Evolutionary conservation across 345 rosid species (phyloP), one percentile per base, ranked within the genome.

Genomic region (Triadica sebifera): DNA sequence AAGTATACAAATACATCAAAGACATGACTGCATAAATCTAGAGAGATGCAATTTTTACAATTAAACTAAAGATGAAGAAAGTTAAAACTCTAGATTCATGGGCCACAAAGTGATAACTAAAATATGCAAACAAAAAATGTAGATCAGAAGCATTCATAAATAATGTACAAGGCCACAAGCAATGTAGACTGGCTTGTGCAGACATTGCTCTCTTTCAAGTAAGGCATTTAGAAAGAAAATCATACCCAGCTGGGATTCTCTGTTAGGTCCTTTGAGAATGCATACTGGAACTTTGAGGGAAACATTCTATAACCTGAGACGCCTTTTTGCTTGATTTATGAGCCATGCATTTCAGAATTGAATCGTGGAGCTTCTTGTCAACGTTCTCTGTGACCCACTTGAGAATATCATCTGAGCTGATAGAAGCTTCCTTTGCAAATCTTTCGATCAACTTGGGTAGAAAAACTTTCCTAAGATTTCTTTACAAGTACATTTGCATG

Each of bases 261-360:
- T 24, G 87, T 78, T 70, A 92, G 77, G 50, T 92, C 97, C 75
- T 87, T 88, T 0, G 94, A 84, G 80, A 92, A 86, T 38, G 88
- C 81, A 73, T 90, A 94, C 66, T 88, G 85, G 67, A 94, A 94
- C 71, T 84, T 92, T 77, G 94, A 50, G 97, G 88, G 74, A 88
- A 73, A 96, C 97, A 94, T 61, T 90, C 91, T 9, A 89, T 76
- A 13, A 87, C 69, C 71, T 89, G 92, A 9, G 91, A 85, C 7
- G 80, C 60, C 75, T 84, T 94, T 83, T 82, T 88, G 79, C 74
- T 89, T 46, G 76, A 66, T 75, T 83, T 91, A 13, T 71, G 66
- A 29, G 88, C 81, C 13, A 83, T 61, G 79, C 92, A 89, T 81
- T 82, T 87, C 65, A 83, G 87, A 69, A 90, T 84, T 0, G 87